Base-by-base conservation (phyloP, 2,329 filamentous ascomycete genomes). In the Penicillium thymicola region DNA sequence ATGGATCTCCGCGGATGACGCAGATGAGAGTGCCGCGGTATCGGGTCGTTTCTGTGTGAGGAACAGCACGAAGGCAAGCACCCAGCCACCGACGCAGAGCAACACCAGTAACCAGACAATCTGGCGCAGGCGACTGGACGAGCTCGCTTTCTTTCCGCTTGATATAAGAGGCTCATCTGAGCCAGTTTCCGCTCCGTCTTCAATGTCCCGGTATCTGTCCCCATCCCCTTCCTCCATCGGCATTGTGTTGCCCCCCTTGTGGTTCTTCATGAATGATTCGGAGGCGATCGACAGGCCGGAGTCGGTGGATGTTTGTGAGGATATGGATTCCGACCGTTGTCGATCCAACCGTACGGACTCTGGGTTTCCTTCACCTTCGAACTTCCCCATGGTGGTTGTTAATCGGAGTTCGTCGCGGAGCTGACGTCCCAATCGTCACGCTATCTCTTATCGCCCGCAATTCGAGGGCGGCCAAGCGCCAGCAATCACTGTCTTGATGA, bases 51-150 rank as follows among this genome's bases (percentile, higher is more conserved):
- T 72, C 28, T 69, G 68, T 4, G 69, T 65, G 51, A 79, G 57
- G 55, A 80, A 79, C 16, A 78, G 60, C 38, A 77, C 67, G 40
- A 80, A 71, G 0, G 77, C 75, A 44, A 78, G 61, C n/a, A 73
- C 58, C 78, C 78, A 80, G 46, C 77, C 77, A 14, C 72, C 72
- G 30, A 78, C 51, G 40, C 73, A 77, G 34, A 80, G 65, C n/a
- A 72, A 47, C 8, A 72, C 65, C 27, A 79, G 57, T 7, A 70
- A 54, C 76, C 76, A 79, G 40, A 79, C 63, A 40, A 75, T 55
- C 37, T 70, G 70, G 30, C 70, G 69, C 30, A 72, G 64, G n/a
- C 72, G 70, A 59, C 57, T 71, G 23, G 65, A 59, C 4, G 70
- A 65, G 0, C 58, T 32, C 10, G 59, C 16, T 51, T 70, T 71